Percentiles rank a stretch among this genome's conserved stretches.
Conservation (phyloP, 495 filamentous ascomycete species). For the Hapsidospora chrysogenum region DNA sequence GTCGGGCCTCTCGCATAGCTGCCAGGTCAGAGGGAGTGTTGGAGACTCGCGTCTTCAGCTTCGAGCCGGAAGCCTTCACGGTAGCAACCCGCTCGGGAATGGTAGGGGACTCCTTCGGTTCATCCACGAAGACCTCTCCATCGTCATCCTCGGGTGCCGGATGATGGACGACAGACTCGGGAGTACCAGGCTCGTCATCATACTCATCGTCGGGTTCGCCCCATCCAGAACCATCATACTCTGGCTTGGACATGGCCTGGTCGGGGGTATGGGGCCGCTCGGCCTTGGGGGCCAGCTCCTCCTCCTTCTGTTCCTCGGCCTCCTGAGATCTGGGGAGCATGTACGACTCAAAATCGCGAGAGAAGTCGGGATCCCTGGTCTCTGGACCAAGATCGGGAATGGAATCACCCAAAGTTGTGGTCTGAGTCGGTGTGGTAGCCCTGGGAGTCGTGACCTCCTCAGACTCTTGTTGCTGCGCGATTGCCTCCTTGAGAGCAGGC, state of each 20-base stretch:
- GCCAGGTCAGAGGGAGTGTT: conserved; percentile 70
- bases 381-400: neutral
- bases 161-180: conserved; percentile 87
- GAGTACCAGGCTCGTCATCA: conserved; percentile 57
- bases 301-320: conserved; percentile 24
- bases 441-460: conserved; percentile 22
- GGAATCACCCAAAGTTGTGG: conserved; percentile 4
- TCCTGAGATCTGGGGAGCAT: conserved; percentile 24
- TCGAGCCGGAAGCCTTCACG: conserved; percentile 74
- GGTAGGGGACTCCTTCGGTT: conserved; percentile 32
- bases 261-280: conserved; percentile 51
- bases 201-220: conserved; percentile 25
- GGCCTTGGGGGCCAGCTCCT: conserved; percentile 30
- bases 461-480: neutral
- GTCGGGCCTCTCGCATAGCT: conserved; percentile 73
- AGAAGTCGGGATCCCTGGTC: neutral
- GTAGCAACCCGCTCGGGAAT: conserved; percentile 80
- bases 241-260: conserved; percentile 30
- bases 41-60: conserved; percentile 80
- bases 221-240: conserved; percentile 39
- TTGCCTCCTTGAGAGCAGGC: neutral
- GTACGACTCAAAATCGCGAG: conserved; percentile 20
- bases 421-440: conserved; percentile 15
- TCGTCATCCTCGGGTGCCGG: conserved; percentile 35
- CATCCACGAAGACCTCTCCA: conserved; percentile 1